Evolutionary conservation across 345 rosid species (phyloP), one percentile per base, ranked within the genome.

Genomic region (Camelina hispida): DNA sequence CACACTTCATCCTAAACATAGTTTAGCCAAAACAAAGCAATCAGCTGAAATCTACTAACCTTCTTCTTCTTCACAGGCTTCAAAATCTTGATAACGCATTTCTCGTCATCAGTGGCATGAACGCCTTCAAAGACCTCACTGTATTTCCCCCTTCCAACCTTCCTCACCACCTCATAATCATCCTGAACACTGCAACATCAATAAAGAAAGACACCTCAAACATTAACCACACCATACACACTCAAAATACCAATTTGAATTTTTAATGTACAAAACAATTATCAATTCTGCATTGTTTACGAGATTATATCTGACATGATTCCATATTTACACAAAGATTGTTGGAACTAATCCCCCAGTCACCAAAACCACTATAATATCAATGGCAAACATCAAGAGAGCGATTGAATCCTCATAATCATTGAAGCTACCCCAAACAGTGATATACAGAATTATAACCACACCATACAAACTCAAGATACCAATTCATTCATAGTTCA

Each of bases 31-130:
- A 28, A 54, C 28, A 5, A 5, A 75, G 12, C 12, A 57, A 23
- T 23, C 3, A 0, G 12, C 67, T 44, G 30, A 5, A 5, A 35
- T 22, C 5, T 15, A 69, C 84, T 66, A 65, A 89, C 99, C 97
- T 95, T 95, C 85, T 95, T 95, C 92, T 95, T 95, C 87, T 92
- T 92, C 68, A 92, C 99, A 14, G 97, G 99, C 79, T 95, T 92
- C 68, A 95, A 90, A 73, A 95, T 95, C 91, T 95, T 95, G 79
- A 95, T 89, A 65, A 95, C 64, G 37, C 99, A 92, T 64, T 95
- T 92, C 81, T 95, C 93, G 20, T 78, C 84, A 78, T 92, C 85
- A 0, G 90, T 87, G 67, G 91, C 86, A 71, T 92, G 97, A 22
- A 95, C 82, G 1, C 99, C 97, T 75, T 95, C 99, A 50, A 95